phyloP scores from a whole-genome alignment of 495 filamentous ascomycete species.

The Niebla homalea region DNA sequence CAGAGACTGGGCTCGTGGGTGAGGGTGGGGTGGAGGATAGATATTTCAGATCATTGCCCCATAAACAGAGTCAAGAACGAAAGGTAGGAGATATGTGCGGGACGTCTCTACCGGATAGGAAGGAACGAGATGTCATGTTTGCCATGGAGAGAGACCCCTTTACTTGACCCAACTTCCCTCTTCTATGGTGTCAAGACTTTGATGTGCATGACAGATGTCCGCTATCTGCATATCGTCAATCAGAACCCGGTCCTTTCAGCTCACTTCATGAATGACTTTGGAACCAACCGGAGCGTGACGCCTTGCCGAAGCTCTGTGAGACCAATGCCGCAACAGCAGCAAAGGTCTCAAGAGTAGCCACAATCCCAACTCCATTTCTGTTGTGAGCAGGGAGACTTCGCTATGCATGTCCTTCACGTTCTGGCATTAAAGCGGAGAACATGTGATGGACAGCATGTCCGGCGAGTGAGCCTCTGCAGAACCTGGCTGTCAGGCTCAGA shows the following conservation, averaged over 20 bases:
- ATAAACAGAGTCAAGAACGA: constrained; percentile 17
- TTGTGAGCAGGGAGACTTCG: constrained; percentile 31
- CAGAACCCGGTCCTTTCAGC: neutral
- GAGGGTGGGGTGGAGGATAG: constrained; percentile 31
- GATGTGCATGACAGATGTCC: neutral
- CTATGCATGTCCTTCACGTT: constrained; percentile 19
- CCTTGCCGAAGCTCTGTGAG: constrained; percentile 19
- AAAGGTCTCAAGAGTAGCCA: constrained; percentile 11
- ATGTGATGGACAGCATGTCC: constrained; percentile 16
- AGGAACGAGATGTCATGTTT: constrained; percentile 6
- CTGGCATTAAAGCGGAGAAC: constrained; percentile 11
- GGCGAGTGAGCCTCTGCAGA: constrained; percentile 34
- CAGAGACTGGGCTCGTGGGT: constrained; percentile 30
- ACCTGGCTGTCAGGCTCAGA: neutral
- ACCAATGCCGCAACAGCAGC: constrained; percentile 10
- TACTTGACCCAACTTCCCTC: constrained; percentile 11
- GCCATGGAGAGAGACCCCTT: constrained; percentile 10
- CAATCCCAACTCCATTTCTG: constrained; percentile 18
- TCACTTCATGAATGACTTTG: neutral
- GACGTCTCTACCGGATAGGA: constrained; percentile 23
- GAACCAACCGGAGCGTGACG: constrained; percentile 18
- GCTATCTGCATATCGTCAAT: neutral
- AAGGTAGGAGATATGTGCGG: constrained; percentile 31
- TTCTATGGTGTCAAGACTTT: neutral
- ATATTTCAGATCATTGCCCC: constrained; percentile 11